Evolutionary conservation across 225 moss, liverwort and hornwort genomes (phyloP), one percentile per base, ranked within the genome.

Genomic region (Pleurozium schreberi): DNA sequence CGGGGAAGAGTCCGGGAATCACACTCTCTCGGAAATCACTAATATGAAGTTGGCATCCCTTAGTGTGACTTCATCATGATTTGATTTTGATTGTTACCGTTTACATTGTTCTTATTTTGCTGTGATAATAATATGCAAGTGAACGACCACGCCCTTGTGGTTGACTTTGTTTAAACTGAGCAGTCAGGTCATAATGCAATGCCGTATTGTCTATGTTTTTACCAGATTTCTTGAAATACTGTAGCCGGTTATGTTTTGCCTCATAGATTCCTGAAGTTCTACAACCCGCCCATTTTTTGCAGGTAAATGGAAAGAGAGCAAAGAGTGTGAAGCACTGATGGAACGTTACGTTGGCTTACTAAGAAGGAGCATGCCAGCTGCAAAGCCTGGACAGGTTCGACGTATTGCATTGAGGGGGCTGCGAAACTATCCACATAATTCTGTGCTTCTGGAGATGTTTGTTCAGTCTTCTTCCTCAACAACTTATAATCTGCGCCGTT

Each of bases 331-430:
- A 90, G 85, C 91, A 84, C 84, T 99, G 53, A 90, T 95, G 86
- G 95, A 96, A 61, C 96, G 97, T 47, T 97, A 96, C 89, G 88
- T 95, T 42, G 86, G 65, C 50, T 95, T 96, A 93, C 90, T 99
- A 55, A 93, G 93, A 83, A 93, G 91, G 84, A 91, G 90, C 43
- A 88, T 82, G 81, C 87, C 85, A 28, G 77, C 71, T 85, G 92
- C 90, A 47, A 99, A 96, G 80, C 95, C 97, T 87, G 90, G 93
- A 86, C 94, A 94, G 57, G 91, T 96, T 86, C 94, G 95, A 74
- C 94, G 94, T 75, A 90, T 74, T 87, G 89, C 92, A 34, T 90
- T 92, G 86, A 89, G 92, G 89, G 97, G 97, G 7, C 75, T 95
- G 81, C 62, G 80, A 86, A 91, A 96, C 75, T 99, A 97, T 88